Conservation (phyloP, 768 basidiomycete species). For the Psilocybe tampanensis region DNA sequence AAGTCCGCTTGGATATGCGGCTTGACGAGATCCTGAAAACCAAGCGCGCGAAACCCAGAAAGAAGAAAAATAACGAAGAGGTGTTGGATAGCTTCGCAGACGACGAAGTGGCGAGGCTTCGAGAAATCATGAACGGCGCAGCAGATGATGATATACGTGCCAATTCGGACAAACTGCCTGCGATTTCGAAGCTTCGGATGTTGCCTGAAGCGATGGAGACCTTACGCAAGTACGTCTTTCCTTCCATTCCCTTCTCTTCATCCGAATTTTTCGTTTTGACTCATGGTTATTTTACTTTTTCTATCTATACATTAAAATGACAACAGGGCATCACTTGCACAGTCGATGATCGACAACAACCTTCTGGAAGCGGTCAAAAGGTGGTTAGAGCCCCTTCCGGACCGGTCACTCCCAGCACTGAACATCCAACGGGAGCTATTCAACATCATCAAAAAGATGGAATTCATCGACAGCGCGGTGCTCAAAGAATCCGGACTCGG, state of each 20-base stretch:
- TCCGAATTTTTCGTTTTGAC: slow-evolving; percentile 7
- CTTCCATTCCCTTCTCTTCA: slow-evolving; percentile 10
- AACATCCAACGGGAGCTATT: slow-evolving; percentile 96
- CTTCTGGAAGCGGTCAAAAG: slow-evolving; percentile 85
- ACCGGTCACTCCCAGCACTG: slow-evolving; percentile 89
- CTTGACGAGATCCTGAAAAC: slow-evolving; percentile 88
- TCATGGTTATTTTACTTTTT: slow-evolving; percentile 6
- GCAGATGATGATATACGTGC: slow-evolving; percentile 83
- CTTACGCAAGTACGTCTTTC: slow-evolving; percentile 73
- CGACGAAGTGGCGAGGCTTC: slow-evolving; percentile 87
- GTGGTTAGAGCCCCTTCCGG: slow-evolving; percentile 95
- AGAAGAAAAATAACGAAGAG: slow-evolving; percentile 79
- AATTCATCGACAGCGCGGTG: slow-evolving; percentile 86
- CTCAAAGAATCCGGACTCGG: slow-evolving; percentile 93
- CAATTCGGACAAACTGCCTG: slow-evolving; percentile 80
- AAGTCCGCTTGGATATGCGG: slow-evolving; percentile 77
- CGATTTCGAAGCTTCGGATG: slow-evolving; percentile 79
- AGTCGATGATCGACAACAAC: slow-evolving; percentile 95
- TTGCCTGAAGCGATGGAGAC: slow-evolving; percentile 92
- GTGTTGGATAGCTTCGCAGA: slow-evolving; percentile 87
- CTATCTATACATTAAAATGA: too few species aligned
- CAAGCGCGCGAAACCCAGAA: slow-evolving; percentile 69
- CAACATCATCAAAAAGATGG: slow-evolving; percentile 81
- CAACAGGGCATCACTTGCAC: slow-evolving; percentile 79
- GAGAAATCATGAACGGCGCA: slow-evolving; percentile 85